Evolutionary conservation across 495 filamentous ascomycete genomes (phyloP), one percentile per base, ranked within the genome.

Genomic region (Xylaria cubensis): DNA sequence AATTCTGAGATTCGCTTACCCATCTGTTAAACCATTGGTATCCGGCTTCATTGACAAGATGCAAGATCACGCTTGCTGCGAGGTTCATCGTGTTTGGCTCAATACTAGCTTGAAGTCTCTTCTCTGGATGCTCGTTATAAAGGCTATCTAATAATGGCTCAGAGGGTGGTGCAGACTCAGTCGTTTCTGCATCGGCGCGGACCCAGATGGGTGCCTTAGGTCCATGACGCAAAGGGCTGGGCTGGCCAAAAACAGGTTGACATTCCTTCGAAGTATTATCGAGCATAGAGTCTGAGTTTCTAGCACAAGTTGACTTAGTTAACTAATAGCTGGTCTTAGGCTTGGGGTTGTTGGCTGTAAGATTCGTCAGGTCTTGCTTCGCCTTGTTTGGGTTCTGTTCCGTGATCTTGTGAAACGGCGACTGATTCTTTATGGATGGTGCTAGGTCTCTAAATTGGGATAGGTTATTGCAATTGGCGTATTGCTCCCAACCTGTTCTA

Each of bases 21-120:
- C 74, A 78, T 50, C 64, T 70, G 2, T 44, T 39, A n/a, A 73
- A 13, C 76, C 76, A 78, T 56, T 63, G 21, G 24, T 66, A 42
- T 1, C 39, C 66, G 12, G 64, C 72, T 21, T 78, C 71, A 21
- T 72, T 56, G 1, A 65, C 59, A 32, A 76, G 12, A 29, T 70
- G 59, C 5, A 74, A 9, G 3, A 73, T 26, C 9, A 65, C 17
- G 0, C 71, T 19, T 19, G 29, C 74, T 7, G 66, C 50, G 15
- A 46, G 9, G 8, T 24, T 58, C 50, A 78, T 13, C 0, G 69
- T 26, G 24, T 32, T 36, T n/a, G 41, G 32, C 2, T 42, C 26
- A n/a, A 78, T n/a, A 41, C 50, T 56, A 0, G 9, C 21, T 44
- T 65, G 34, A 26, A 76, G 75, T 19, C 56, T 19, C 70, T 34